These are phyloP conservation scores for Yarrowia osloensis DNA, from an alignment of 805 yeast genomes.

Conservation along the genomic window DNA sequence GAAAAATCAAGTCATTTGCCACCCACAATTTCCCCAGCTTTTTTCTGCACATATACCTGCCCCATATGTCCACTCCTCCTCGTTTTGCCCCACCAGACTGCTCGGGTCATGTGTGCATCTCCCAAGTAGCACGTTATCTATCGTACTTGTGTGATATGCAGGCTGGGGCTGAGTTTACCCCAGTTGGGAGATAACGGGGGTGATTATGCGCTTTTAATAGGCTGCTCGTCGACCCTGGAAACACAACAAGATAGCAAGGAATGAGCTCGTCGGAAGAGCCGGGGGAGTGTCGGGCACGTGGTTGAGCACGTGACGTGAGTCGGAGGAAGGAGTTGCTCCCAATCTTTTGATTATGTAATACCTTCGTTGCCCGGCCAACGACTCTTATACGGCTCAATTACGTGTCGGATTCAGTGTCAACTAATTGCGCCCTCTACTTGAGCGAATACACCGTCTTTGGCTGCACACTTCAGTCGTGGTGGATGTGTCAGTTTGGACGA, in stretches of 20 bases:
- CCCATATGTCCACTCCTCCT: neutral
- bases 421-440: too few relatives aligned
- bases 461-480: too few relatives aligned
- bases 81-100: neutral
- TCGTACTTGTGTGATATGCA: neutral
- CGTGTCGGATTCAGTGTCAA: too few relatives aligned
- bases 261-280: neutral
- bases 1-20: too few relatives aligned
- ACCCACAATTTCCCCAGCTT: too few relatives aligned
- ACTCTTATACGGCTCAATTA: too few relatives aligned
- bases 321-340: too few relatives aligned
- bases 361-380: too few relatives aligned
- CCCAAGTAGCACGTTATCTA: conserved; percentile 19
- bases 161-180: conserved; percentile 21
- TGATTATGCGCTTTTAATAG: conserved; percentile 20
- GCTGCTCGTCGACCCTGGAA: neutral
- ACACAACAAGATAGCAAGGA: neutral
- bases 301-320: neutral
- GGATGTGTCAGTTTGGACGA: too few relatives aligned
- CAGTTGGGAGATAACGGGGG: conserved; percentile 28
- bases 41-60: neutral
- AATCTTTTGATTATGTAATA: too few relatives aligned
- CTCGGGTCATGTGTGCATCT: conserved; percentile 4
- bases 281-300: too few relatives aligned
- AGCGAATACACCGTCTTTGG: too few relatives aligned